Conservation (phyloP, 768 basidiomycete genomes). For the Collybia mongolica region DNA sequence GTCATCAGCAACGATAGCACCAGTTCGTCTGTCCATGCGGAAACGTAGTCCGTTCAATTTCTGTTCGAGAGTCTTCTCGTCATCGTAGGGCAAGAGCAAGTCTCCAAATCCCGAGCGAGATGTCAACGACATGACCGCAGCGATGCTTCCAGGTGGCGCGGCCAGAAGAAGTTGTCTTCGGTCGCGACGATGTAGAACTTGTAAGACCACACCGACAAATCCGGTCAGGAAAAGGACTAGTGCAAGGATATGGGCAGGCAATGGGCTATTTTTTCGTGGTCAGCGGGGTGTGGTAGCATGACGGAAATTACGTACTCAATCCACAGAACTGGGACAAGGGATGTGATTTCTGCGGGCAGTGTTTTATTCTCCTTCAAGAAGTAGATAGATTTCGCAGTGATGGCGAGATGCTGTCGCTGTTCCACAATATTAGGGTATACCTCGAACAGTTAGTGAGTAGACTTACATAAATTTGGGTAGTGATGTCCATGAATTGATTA, state of each 20-base stretch:
- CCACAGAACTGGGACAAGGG: slow-evolving; percentile 46
- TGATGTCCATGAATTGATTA: slow-evolving; percentile 54
- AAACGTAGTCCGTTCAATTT: slow-evolving; percentile 54
- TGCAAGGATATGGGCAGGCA: slow-evolving; percentile 54
- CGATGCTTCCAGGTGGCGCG: slow-evolving; percentile 60
- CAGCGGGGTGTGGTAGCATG: background rate
- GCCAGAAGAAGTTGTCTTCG: slow-evolving; percentile 51
- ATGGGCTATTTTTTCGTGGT: slow-evolving; percentile 31
- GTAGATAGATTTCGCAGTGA: slow-evolving; percentile 58
- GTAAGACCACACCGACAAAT: slow-evolving; percentile 43
- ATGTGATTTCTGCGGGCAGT: slow-evolving; percentile 40
- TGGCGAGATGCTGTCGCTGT: slow-evolving; percentile 47
- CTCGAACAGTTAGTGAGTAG: background rate
- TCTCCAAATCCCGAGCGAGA: slow-evolving; percentile 62
- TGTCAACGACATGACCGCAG: slow-evolving; percentile 52
- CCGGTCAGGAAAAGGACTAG: slow-evolving; percentile 47
- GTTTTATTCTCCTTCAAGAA: slow-evolving; percentile 43
- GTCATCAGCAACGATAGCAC: slow-evolving; percentile 61
- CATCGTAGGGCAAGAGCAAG: slow-evolving; percentile 59
- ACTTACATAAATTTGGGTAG: slow-evolving; percentile 51
- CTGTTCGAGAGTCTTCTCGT: slow-evolving; percentile 37
- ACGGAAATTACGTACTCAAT: slow-evolving; percentile 48
- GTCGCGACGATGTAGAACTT: slow-evolving; percentile 43
- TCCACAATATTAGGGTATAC: background rate
- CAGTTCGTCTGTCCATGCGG: slow-evolving; percentile 54